A percentile compares a stretch with the other conserved stretches of the same genome.
phyloP scores from a whole-genome alignment of 306 rosid species.

The Albizia julibrissin region DNA sequence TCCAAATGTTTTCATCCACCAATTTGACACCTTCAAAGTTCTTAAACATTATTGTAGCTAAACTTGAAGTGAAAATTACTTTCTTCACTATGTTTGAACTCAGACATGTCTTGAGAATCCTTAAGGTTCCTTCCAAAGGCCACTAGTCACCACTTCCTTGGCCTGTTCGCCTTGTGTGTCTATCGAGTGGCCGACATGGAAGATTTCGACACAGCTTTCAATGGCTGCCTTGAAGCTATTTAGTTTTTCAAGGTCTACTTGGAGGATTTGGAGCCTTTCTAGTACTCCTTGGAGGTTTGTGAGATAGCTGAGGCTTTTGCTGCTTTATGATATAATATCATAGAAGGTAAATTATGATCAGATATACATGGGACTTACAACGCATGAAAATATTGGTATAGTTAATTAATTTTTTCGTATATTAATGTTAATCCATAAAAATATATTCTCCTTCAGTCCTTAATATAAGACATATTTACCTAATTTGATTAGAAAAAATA shows the following conservation, averaged over 20 bases:
- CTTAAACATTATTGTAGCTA: constrained; percentile 25
- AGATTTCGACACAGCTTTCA: constrained; percentile 54
- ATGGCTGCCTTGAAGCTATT: constrained; percentile 47
- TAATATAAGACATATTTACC: no score
- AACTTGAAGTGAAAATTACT: constrained; percentile 58
- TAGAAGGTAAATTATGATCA: not conserved
- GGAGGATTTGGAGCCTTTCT: constrained; percentile 40
- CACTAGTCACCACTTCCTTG: constrained; percentile 37
- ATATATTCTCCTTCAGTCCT: no score
- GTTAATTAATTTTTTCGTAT: no score
- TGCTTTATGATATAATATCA: constrained; percentile 5
- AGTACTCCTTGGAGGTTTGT: constrained; percentile 48
- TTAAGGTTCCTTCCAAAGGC: constrained; percentile 49
- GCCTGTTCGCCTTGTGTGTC: constrained; percentile 44
- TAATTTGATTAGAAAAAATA: no score
- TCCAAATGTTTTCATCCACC: constrained; percentile 58
- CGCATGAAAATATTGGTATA: no score
- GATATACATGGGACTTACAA: not conserved
- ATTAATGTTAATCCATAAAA: no score
- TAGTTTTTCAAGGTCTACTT: constrained; percentile 38
- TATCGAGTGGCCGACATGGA: constrained; percentile 56
- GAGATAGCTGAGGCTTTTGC: constrained; percentile 48
- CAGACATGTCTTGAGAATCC: constrained; percentile 48
- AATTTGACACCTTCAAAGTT: not conserved
- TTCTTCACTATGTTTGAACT: constrained; percentile 51